Evolutionary conservation across 768 basidiomycete species (phyloP).

Genomic region (Pulveroboletus ravenelii): DNA sequence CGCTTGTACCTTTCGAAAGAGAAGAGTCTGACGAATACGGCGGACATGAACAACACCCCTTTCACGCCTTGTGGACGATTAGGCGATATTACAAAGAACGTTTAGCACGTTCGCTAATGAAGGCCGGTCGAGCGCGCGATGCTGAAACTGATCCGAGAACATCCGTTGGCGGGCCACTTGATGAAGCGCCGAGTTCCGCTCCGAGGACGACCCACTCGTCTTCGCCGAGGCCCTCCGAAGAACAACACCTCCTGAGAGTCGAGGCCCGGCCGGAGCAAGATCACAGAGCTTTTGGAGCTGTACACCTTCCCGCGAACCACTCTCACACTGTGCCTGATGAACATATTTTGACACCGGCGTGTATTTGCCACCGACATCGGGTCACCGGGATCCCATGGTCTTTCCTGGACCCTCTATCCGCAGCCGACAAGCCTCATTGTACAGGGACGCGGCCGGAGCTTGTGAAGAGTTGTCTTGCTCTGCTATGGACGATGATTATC

Average conservation of each 20-base stretch:
- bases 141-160: constrained; percentile 15
- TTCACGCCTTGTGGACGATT: constrained; percentile 18
- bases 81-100: constrained; percentile 26
- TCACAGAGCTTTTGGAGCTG: background rate
- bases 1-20: constrained; percentile 15
- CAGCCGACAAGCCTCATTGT: constrained; percentile 1
- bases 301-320: background rate
- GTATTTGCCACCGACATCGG: background rate
- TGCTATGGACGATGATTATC: background rate
- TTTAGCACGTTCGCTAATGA: constrained; percentile 1
- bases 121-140: constrained; percentile 7
- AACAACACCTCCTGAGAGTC: background rate
- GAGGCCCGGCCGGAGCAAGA: constrained; percentile 15
- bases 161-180: constrained; percentile 1
- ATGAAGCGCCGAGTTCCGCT: background rate
- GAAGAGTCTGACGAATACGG: constrained; percentile 18
- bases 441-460: background rate
- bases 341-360: no score
- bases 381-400: background rate
- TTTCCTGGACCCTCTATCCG: background rate
- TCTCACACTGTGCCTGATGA: no score
- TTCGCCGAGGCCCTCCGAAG: constrained; percentile 7
- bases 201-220: constrained; percentile 7
- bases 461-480: background rate
- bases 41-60: constrained; percentile 27